Evolutionary conservation across 306 rosid genomes (phyloP).

Genomic region (Fagus sylvatica): DNA sequence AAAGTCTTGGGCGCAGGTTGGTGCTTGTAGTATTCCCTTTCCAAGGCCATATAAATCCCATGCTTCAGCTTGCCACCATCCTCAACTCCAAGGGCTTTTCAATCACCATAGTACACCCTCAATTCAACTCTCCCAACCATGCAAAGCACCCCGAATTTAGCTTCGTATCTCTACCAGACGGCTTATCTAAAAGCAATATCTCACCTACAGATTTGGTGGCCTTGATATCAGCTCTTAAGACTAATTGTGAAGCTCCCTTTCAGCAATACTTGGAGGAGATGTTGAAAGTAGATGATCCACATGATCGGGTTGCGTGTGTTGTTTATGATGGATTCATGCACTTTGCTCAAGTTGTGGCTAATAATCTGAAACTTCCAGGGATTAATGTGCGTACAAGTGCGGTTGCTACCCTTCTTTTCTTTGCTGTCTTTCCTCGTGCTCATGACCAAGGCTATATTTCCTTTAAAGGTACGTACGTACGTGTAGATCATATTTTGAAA

Average conservation of each 20-base stretch:
- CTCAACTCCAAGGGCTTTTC: conserved; percentile 34
- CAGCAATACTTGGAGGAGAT: neutral
- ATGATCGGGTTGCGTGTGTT: neutral
- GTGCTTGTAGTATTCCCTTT: conserved; percentile 20
- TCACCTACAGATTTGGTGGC: neutral
- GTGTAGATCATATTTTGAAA: neutral
- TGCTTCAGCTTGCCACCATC: conserved; percentile 30
- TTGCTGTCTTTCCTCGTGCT: neutral
- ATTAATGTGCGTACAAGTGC: conserved; percentile 1
- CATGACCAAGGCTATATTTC: neutral
- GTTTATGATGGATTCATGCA: neutral
- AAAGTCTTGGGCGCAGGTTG: neutral
- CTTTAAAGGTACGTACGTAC: neutral
- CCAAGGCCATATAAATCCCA: conserved; percentile 36
- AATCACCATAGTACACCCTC: conserved; percentile 30
- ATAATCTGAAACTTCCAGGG: neutral
- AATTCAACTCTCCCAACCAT: conserved; percentile 25
- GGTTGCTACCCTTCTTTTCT: neutral
- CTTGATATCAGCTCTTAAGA: neutral
- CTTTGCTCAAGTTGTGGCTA: conserved; percentile 4
- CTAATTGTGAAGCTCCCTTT: neutral
- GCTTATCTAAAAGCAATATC: neutral
- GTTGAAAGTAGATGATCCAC: neutral
- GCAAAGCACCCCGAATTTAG: conserved; percentile 19
- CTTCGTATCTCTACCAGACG: conserved; percentile 15